Evolutionary conservation across 2,329 filamentous ascomycete genomes (phyloP).

Genomic region (Trichoderma simmonsii): DNA sequence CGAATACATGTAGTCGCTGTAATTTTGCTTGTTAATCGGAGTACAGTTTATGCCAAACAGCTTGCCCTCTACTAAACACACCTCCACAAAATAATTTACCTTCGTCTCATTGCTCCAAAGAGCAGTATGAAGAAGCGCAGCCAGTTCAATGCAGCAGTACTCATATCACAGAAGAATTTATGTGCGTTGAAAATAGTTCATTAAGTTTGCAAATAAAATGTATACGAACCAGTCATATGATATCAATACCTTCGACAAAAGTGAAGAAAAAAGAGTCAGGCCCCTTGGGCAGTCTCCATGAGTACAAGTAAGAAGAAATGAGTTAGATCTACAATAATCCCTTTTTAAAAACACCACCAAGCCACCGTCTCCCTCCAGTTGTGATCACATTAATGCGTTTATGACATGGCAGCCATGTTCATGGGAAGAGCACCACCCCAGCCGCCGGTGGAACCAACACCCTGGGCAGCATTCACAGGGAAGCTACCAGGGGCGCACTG

Average conservation of each 20-base stretch:
- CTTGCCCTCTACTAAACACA: neutral
- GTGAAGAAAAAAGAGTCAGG: conserved; percentile 27
- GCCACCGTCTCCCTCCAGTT: neutral
- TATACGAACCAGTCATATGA: conserved; percentile 53
- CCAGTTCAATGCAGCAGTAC: neutral
- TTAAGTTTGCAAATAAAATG: conserved; percentile 37
- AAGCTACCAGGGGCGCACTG: conserved; percentile 48
- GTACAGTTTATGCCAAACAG: too few species aligned
- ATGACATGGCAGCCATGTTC: conserved; percentile 30
- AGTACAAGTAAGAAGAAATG: conserved; percentile 24
- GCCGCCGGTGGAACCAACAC: conserved; percentile 41
- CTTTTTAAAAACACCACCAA: neutral
- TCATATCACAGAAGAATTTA: neutral
- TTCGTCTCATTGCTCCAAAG: neutral
- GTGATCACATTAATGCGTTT: neutral
- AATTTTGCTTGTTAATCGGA: too few species aligned
- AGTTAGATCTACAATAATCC: conserved; percentile 16
- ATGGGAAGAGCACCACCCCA: conserved; percentile 35
- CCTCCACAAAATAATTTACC: neutral
- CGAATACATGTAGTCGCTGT: too few species aligned
- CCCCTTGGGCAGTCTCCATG: conserved; percentile 30
- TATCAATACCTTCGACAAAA: conserved; percentile 32
- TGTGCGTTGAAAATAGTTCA: neutral
- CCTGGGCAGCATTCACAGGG: conserved; percentile 48
- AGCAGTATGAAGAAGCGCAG: neutral